phyloP scores from a whole-genome alignment of 164 flowering plant species.

The Vitis cinerea region DNA sequence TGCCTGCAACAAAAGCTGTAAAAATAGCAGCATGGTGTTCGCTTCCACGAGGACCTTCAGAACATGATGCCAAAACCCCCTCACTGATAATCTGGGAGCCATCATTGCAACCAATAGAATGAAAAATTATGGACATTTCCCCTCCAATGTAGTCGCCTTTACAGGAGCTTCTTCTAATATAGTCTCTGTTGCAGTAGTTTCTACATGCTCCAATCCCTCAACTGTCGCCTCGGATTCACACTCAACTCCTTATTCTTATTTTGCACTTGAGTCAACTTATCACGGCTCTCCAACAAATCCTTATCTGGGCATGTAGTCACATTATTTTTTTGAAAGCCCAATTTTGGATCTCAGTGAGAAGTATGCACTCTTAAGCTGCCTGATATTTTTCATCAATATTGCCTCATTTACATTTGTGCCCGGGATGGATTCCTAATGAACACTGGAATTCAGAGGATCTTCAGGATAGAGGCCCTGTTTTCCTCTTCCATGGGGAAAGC shows the following conservation, averaged over 20 bases:
- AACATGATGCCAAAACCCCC: constrained; percentile 77
- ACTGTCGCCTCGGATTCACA: constrained; percentile 9
- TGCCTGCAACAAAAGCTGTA: too few relatives aligned
- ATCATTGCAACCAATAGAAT: constrained; percentile 50
- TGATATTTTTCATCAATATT: constrained; percentile 54
- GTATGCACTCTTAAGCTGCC: constrained; percentile 84
- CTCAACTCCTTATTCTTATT: constrained; percentile 2
- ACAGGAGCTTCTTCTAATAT: constrained; percentile 21
- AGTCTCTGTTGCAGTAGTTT: constrained; percentile 14
- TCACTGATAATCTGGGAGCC: constrained; percentile 68
- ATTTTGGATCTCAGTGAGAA: constrained; percentile 72
- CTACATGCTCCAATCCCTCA: constrained; percentile 37
- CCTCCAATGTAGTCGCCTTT: constrained; percentile 11
- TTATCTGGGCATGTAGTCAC: constrained; percentile 35
- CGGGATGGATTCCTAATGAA: constrained; percentile 12
- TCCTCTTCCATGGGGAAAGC: constrained; percentile 16
- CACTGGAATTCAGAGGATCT: constrained; percentile 22
- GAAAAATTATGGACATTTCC: constrained; percentile 57
- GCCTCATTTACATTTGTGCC: constrained; percentile 27
- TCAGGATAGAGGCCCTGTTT: constrained; percentile 7
- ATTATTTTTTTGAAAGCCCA: constrained; percentile 35
- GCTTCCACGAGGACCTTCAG: constrained; percentile 83
- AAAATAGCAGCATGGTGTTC: constrained; percentile 39
- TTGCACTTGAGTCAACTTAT: constrained; percentile 16
- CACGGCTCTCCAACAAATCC: constrained; percentile 47